These are phyloP conservation scores for Phytophthora melonis DNA, from an alignment of 352 stramenopile genomes.

Conservation along the genomic window DNA sequence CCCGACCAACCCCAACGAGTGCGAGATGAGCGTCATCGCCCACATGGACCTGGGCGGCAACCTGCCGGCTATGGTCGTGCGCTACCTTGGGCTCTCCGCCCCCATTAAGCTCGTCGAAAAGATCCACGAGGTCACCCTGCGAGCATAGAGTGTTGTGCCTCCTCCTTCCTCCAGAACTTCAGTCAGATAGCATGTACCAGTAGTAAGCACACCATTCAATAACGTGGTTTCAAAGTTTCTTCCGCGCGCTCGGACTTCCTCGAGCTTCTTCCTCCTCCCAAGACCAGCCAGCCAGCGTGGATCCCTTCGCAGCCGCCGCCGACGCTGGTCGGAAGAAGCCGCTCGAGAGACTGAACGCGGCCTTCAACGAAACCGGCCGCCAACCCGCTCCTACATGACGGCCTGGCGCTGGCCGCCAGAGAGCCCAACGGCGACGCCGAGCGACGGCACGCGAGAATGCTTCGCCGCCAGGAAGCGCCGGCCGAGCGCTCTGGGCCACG, in stretches of 20 bases:
- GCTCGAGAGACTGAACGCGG: constrained; percentile 30
- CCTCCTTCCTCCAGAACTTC: constrained; percentile 23
- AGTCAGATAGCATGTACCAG: constrained; percentile 42
- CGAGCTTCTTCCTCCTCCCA: too few relatives aligned
- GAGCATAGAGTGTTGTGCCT: constrained; percentile 27
- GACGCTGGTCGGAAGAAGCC: constrained; percentile 33
- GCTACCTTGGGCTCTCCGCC: constrained; percentile 77
- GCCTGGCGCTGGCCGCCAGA: constrained; percentile 12
- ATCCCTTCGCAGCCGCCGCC: background rate
- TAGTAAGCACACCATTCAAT: constrained; percentile 34
- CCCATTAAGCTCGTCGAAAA: constrained; percentile 89
- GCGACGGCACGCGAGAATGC: background rate
- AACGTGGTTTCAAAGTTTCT: constrained; percentile 24
- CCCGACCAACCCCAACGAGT: constrained; percentile 65
- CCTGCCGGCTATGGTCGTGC: constrained; percentile 74
- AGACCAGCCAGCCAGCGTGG: background rate
- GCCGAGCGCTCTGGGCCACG: background rate
- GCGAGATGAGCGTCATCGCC: constrained; percentile 73
- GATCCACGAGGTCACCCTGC: constrained; percentile 55
- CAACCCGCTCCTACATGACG: constrained; percentile 1
- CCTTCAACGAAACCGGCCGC: constrained; percentile 20
- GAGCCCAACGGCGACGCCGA: background rate
- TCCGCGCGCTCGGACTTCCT: background rate
- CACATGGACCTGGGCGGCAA: constrained; percentile 85
- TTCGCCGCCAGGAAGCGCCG: background rate